Percentiles rank a stretch among this genome's conserved stretches.
Evolutionary conservation across 2,329 filamentous ascomycete genomes (phyloP).

Genomic region (Aspergillus sp.): DNA sequence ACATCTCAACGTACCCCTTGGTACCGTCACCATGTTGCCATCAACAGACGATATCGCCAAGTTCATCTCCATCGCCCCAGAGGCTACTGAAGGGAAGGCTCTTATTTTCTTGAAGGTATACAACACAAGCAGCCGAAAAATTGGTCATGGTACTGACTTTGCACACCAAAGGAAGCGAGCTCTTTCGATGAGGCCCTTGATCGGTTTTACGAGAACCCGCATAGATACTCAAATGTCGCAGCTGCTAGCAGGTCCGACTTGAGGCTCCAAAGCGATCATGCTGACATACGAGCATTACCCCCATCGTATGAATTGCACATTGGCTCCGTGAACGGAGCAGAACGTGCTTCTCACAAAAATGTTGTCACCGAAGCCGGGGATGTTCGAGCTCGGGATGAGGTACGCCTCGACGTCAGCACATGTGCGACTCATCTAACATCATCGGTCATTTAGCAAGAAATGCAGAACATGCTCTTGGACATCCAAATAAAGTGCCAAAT

Average conservation of each 20-base stretch:
- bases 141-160: neutral
- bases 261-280: neutral
- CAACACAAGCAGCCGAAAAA: neutral
- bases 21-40: neutral
- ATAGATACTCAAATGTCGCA: neutral
- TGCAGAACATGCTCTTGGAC: slow-evolving; percentile 3
- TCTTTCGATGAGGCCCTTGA: neutral
- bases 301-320: neutral
- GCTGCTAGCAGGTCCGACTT: neutral
- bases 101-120: neutral
- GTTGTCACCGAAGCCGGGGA: neutral
- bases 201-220: neutral
- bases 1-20: too few species aligned
- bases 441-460: neutral
- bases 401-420: neutral
- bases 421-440: neutral
- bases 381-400: slow-evolving; percentile 8
- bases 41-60: neutral
- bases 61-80: neutral
- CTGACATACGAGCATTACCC: neutral
- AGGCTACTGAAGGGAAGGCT: neutral
- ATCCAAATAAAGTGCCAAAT: neutral
- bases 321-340: too few species aligned
- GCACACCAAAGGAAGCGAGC: neutral
- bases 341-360: neutral